phyloP scores from a whole-genome alignment of 2,329 filamentous ascomycete genomes.

The Venturia asperata region DNA sequence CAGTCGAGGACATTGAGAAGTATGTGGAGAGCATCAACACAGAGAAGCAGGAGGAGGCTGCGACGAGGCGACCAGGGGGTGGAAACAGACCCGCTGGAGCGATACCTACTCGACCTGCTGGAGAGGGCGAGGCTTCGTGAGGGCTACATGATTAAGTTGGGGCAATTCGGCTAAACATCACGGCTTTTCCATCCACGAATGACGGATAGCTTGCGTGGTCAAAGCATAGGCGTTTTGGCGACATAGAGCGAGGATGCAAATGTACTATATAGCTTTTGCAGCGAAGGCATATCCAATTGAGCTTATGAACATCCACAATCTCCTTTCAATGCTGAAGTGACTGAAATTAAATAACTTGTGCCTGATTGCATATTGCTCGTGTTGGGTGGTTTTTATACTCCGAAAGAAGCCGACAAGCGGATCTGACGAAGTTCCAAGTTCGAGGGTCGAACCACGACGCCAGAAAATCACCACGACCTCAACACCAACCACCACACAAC shows the following conservation, averaged over 20 bases:
- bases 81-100: slow-evolving; percentile 10
- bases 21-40: slow-evolving; percentile 99
- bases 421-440: neutral
- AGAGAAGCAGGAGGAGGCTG: slow-evolving; percentile 98
- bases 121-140: slow-evolving; percentile 4
- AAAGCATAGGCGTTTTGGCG: slow-evolving; percentile 14
- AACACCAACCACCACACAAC: slow-evolving; percentile 11
- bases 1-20: slow-evolving; percentile 89
- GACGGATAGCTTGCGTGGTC: slow-evolving; percentile 1
- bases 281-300: slow-evolving; percentile 10
- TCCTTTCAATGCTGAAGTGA: neutral
- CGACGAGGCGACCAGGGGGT: slow-evolving; percentile 69
- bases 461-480: slow-evolving; percentile 7
- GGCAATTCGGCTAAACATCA: neutral
- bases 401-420: neutral
- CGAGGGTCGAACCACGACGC: neutral
- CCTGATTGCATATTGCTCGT: neutral
- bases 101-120: slow-evolving; percentile 16
- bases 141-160: neutral
- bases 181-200: neutral
- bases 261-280: slow-evolving; percentile 12
- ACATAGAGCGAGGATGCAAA: slow-evolving; percentile 8
- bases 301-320: neutral
- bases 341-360: neutral
- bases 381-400: neutral